Evolutionary conservation across 805 yeast species (phyloP), one percentile per base, ranked within the genome.

Genomic region (Saturnispora galanensis): DNA sequence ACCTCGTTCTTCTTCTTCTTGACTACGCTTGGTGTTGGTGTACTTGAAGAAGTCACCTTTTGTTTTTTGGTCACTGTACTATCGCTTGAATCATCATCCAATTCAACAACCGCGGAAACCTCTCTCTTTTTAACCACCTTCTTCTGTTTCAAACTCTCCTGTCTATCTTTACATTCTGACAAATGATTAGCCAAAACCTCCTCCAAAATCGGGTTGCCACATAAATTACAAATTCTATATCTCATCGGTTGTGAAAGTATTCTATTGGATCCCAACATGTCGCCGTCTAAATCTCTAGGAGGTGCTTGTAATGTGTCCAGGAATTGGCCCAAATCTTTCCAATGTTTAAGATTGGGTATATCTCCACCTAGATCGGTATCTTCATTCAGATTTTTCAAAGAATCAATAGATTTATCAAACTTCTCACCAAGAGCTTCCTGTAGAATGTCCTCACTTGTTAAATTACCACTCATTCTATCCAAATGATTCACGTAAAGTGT

Each of bases 201-300:
- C 31, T 61, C 65, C 17, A 72, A 52, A 1, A 73, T 61, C 2
- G 79, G 79, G 42, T 68, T 62, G 37, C 64, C 64, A 52, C 79
- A 74, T 41, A 58, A 57, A 42, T 69, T 71, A 54, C 79, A 74
- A 39, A 71, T 66, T 34, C 74, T 57, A 49, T 73, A 74, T 29
- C 64, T 63, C 4, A 71, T 38, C 1, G 69, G 66, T 10, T 60
- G 59, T 11, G 55, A 55, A 17, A 74, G 56, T 3, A 76, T 75
- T 39, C 60, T 60, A 17, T 47, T 56, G 3, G 8, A 18, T 13
- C 37, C 34, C 7, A 37, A 12, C 6, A 29, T 28, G 17, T 50
- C 49, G 15, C 48, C 51, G 34, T 38, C 35, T 3, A 45, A 42
- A 13, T 47, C 34, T 13, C 36, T 41, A 9, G 56, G 50, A 4